Conservation (phyloP, 208 protist genomes). For the Crithidia brevicula region DNA sequence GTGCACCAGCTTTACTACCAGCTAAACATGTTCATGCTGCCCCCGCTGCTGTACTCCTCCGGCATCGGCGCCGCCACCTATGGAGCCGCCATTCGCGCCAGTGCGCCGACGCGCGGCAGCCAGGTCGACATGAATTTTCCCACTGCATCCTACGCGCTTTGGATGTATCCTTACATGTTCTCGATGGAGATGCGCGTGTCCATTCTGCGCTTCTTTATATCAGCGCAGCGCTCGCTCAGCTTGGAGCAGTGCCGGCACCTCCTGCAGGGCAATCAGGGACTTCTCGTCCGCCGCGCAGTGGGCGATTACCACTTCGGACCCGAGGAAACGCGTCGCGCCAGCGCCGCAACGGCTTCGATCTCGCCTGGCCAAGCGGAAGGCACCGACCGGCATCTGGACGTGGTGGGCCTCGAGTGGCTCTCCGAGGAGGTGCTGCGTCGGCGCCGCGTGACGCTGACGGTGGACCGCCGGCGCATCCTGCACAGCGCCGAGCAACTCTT, state of each 20-base stretch:
- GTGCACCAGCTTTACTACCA: slow-evolving; percentile 75
- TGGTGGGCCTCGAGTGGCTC: slow-evolving; percentile 65
- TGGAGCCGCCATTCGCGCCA: neutral
- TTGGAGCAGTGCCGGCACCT: slow-evolving; percentile 18
- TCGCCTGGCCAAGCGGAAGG: neutral
- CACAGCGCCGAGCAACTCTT: slow-evolving; percentile 48
- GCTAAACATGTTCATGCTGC: slow-evolving; percentile 59
- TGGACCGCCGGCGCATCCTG: slow-evolving; percentile 50
- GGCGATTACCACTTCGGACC: slow-evolving; percentile 5
- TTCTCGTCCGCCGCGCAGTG: slow-evolving; percentile 16
- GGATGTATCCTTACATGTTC: slow-evolving; percentile 73
- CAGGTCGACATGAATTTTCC: slow-evolving; percentile 27
- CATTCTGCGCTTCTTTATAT: slow-evolving; percentile 64
- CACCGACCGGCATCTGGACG: slow-evolving; percentile 13
- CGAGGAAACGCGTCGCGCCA: neutral
- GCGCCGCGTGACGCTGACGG: slow-evolving; percentile 41
- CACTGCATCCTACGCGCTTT: slow-evolving; percentile 63
- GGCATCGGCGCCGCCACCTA: slow-evolving; percentile 15
- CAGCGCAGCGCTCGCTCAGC: slow-evolving; percentile 46
- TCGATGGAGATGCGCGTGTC: slow-evolving; percentile 62
- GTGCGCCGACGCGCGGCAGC: neutral
- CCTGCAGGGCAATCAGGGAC: slow-evolving; percentile 21
- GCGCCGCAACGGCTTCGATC: neutral
- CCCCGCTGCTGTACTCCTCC: slow-evolving; percentile 44
- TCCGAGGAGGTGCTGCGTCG: slow-evolving; percentile 23